phyloP scores from a whole-genome alignment of 2,329 filamentous ascomycete genomes.

The Stagonosporopsis vannaccii region DNA sequence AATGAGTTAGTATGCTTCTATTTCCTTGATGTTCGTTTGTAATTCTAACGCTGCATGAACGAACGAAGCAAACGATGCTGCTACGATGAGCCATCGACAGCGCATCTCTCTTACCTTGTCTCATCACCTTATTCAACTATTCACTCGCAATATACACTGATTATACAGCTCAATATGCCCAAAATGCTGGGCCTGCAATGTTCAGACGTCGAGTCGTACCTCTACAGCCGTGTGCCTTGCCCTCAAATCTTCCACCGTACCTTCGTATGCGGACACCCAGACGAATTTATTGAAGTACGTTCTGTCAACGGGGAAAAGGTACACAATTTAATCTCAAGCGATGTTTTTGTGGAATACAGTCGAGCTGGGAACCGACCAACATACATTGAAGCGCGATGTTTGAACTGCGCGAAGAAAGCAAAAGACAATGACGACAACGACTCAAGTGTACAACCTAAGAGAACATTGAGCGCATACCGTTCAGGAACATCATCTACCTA shows the following conservation, averaged over 20 bases:
- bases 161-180: neutral
- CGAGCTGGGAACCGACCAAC: neutral
- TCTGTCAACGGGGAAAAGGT: neutral
- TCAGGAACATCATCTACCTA: neutral
- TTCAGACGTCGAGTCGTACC: neutral
- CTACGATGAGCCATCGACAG: neutral
- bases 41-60: neutral
- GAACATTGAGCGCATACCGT: neutral
- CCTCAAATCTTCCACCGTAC: conserved; percentile 25
- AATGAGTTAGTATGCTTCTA: neutral
- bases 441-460: neutral
- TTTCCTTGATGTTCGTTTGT: neutral
- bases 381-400: neutral
- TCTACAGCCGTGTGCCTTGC: neutral
- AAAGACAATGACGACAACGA: conserved; percentile 2
- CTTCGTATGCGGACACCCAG: conserved; percentile 27
- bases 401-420: neutral
- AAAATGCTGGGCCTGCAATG: neutral
- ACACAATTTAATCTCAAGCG: neutral
- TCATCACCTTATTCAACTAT: neutral
- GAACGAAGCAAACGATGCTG: conserved; percentile 1
- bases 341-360: neutral
- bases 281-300: conserved; percentile 22
- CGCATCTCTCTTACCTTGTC: neutral
- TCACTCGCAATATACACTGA: neutral